These are phyloP conservation scores for Backusella macrospora DNA, from an alignment of 192 early-diverging fungal species.

Conservation along the genomic window DNA sequence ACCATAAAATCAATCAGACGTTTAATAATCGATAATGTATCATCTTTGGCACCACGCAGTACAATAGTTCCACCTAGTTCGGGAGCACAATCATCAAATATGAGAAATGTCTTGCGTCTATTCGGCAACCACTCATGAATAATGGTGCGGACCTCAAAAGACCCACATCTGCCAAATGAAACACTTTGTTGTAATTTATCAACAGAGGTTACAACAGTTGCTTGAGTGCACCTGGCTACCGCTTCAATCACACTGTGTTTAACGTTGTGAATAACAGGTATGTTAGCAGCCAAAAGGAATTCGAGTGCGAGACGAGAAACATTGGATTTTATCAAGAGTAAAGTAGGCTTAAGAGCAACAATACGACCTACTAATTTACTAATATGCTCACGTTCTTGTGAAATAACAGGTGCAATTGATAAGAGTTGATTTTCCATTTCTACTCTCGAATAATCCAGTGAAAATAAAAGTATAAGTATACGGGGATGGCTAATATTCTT, in stretches of 20 bases:
- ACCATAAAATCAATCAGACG: slow-evolving; percentile 81
- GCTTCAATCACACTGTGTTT: slow-evolving; percentile 85
- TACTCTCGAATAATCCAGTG: slow-evolving; percentile 79
- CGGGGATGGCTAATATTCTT: slow-evolving; percentile 66
- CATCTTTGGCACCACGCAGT: slow-evolving; percentile 78
- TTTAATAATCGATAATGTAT: slow-evolving; percentile 75
- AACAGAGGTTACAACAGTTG: slow-evolving; percentile 80
- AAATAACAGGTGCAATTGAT: slow-evolving; percentile 77
- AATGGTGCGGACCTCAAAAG: slow-evolving; percentile 80
- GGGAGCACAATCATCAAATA: slow-evolving; percentile 83
- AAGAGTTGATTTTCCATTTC: slow-evolving; percentile 74
- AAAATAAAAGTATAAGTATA: slow-evolving; percentile 85
- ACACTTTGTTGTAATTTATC: slow-evolving; percentile 74
- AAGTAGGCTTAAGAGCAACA: slow-evolving; percentile 69
- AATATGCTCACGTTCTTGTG: slow-evolving; percentile 85
- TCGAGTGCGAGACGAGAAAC: slow-evolving; percentile 88
- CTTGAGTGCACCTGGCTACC: slow-evolving; percentile 84
- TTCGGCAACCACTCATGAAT: slow-evolving; percentile 81
- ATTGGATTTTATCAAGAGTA: slow-evolving; percentile 82
- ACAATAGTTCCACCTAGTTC: slow-evolving; percentile 86
- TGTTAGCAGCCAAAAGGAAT: slow-evolving; percentile 72
- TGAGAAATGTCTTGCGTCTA: slow-evolving; percentile 83
- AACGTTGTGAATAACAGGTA: slow-evolving; percentile 86
- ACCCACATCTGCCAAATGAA: slow-evolving; percentile 76
- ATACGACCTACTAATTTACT: slow-evolving; percentile 80